A percentile compares a stretch with the other conserved stretches of the same genome.
phyloP scores from a whole-genome alignment of 441 rosid species.

The Eutrema salsugineum region DNA sequence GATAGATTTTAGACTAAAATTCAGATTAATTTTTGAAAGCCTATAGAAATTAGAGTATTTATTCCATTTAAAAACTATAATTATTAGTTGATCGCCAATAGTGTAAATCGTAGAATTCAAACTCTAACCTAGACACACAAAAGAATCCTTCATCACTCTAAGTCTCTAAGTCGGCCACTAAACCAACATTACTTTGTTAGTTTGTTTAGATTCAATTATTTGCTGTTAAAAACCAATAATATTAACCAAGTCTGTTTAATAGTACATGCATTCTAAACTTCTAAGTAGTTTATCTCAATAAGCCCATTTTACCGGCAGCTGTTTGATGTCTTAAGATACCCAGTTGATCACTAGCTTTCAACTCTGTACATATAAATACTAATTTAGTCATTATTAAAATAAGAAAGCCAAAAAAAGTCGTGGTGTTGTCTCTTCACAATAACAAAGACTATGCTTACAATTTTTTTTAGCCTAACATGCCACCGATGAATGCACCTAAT shows the following conservation, averaged over 20 bases:
- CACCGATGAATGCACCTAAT: slow-evolving; percentile 39
- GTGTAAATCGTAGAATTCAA: too few relatives aligned
- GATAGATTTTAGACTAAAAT: background rate
- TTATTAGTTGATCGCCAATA: background rate
- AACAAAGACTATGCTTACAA: slow-evolving; percentile 28
- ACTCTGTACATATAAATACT: background rate
- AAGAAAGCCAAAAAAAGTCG: background rate
- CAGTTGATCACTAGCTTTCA: slow-evolving; percentile 17
- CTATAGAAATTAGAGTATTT: background rate
- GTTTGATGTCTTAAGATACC: background rate
- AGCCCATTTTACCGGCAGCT: background rate
- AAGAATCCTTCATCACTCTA: background rate
- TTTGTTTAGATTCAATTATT: background rate
- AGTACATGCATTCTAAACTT: background rate
- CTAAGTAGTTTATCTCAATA: background rate
- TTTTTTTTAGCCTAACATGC: slow-evolving; percentile 33
- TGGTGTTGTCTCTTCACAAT: slow-evolving; percentile 31
- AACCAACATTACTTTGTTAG: background rate
- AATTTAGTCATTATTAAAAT: background rate
- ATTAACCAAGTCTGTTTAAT: background rate
- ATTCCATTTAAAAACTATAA: background rate
- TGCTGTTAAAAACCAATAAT: background rate
- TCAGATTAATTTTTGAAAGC: background rate
- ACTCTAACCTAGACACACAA: background rate
- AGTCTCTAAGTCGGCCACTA: background rate